Percentiles rank a stretch among this genome's conserved stretches.
Conservation (phyloP, 2,329 filamentous ascomycete species). For the Boeremia lycopersici region DNA sequence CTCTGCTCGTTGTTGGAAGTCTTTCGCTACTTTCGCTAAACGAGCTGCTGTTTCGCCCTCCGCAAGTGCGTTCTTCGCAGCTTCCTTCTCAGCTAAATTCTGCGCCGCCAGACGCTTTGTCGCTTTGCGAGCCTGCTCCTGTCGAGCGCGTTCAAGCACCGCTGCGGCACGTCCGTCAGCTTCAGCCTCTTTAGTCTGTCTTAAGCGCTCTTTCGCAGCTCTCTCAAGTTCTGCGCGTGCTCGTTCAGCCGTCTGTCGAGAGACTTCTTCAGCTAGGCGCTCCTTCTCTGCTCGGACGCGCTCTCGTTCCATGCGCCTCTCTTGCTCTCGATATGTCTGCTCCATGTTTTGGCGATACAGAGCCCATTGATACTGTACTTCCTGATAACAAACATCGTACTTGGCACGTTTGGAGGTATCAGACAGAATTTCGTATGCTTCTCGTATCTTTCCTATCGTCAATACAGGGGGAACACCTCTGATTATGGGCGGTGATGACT, state of each 20-base stretch:
- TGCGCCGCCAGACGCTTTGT: neutral
- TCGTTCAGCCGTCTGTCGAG: neutral
- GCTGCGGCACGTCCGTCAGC: neutral
- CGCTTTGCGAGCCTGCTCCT: neutral
- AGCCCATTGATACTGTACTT: neutral
- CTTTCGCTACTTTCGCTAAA: too few relatives aligned
- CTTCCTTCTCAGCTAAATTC: neutral
- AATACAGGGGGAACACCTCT: neutral
- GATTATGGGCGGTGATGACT: neutral
- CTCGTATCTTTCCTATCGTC: neutral
- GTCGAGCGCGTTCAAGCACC: neutral
- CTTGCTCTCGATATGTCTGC: neutral
- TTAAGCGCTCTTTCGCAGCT: neutral
- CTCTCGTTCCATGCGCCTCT: neutral
- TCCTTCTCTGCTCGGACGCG: neutral
- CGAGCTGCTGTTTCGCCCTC: too few relatives aligned
- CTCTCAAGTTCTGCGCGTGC: neutral
- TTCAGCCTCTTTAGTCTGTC: neutral
- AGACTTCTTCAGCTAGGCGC: neutral
- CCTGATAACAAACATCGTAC: neutral
- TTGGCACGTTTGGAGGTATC: neutral
- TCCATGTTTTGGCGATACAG: neutral
- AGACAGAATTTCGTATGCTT: neutral
- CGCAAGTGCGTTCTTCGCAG: neutral
- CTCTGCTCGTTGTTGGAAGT: too few relatives aligned